These are phyloP conservation scores for Scedosporium minutisporum DNA, from an alignment of 2,329 filamentous ascomycete species.

Conservation along the genomic window DNA sequence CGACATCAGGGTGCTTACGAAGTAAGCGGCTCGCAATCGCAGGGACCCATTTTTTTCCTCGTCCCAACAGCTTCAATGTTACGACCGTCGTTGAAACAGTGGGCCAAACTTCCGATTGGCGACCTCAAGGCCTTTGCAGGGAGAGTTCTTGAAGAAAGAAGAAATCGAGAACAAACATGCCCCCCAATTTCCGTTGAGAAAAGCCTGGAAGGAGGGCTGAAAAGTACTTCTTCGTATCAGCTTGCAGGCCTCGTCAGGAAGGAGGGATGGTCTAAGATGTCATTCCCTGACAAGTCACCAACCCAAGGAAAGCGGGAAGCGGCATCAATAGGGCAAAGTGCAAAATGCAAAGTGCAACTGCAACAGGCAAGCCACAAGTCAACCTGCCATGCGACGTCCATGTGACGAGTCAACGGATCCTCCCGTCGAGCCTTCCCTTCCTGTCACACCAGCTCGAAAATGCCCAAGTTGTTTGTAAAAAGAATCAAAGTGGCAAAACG, in stretches of 20 bases:
- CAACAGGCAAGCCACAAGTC: too few species aligned
- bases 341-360: too few species aligned
- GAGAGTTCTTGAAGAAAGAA: not conserved
- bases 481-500: too few species aligned
- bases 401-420: not conserved
- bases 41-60: not conserved
- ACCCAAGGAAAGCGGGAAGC: not conserved
- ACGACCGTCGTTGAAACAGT: not conserved
- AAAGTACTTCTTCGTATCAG: too few species aligned
- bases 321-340: not conserved
- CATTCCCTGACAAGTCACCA: too few species aligned
- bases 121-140: not conserved
- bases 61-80: not conserved
- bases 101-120: not conserved
- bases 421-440: not conserved
- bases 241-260: too few species aligned
- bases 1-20: not conserved
- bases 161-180: too few species aligned
- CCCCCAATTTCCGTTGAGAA: too few species aligned
- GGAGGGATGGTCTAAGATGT: too few species aligned
- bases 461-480: too few species aligned
- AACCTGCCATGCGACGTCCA: not conserved
- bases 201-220: too few species aligned
- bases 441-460: not conserved
- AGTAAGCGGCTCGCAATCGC: not conserved